These are phyloP conservation scores for Podaxis sp. DNA, from an alignment of 768 basidiomycete species.

Conservation along the genomic window DNA sequence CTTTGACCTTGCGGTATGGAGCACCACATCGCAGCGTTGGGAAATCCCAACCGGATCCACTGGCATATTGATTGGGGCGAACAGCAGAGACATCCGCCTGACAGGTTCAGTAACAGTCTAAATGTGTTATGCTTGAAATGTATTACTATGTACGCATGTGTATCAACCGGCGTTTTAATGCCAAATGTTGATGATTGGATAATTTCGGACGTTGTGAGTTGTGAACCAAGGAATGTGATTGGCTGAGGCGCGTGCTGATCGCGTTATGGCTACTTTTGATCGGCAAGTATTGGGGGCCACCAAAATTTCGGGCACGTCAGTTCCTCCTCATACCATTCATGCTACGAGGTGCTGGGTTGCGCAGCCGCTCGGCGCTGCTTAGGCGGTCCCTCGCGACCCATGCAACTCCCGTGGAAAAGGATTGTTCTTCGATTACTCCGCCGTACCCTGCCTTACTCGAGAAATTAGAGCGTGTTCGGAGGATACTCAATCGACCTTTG, in stretches of 20 bases:
- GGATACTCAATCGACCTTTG: conserved; percentile 73
- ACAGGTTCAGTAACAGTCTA: conserved; percentile 38
- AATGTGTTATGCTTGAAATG: conserved; percentile 1
- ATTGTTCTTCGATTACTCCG: conserved; percentile 70
- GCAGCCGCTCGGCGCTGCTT: conserved; percentile 22
- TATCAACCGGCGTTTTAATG: not conserved
- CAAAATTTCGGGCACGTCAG: not conserved
- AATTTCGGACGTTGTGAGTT: not conserved
- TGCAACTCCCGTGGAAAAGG: conserved; percentile 34
- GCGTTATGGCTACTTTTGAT: not conserved
- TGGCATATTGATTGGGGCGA: conserved; percentile 46
- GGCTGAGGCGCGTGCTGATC: not conserved
- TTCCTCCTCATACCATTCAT: conserved; percentile 18
- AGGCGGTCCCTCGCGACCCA: conserved; percentile 37
- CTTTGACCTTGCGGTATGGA: conserved; percentile 55
- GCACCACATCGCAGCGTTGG: conserved; percentile 55
- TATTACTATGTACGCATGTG: not conserved
- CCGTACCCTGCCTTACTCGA: conserved; percentile 72
- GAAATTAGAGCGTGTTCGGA: conserved; percentile 69
- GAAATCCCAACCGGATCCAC: conserved; percentile 46
- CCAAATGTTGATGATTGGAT: not conserved
- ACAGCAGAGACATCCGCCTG: conserved; percentile 47
- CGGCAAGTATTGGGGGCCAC: not conserved
- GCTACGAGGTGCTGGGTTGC: conserved; percentile 25
- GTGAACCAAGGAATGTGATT: not conserved